These are phyloP conservation scores for Tolypocladium sp. DNA, from an alignment of 2,329 filamentous ascomycete species.

Conservation along the genomic window DNA sequence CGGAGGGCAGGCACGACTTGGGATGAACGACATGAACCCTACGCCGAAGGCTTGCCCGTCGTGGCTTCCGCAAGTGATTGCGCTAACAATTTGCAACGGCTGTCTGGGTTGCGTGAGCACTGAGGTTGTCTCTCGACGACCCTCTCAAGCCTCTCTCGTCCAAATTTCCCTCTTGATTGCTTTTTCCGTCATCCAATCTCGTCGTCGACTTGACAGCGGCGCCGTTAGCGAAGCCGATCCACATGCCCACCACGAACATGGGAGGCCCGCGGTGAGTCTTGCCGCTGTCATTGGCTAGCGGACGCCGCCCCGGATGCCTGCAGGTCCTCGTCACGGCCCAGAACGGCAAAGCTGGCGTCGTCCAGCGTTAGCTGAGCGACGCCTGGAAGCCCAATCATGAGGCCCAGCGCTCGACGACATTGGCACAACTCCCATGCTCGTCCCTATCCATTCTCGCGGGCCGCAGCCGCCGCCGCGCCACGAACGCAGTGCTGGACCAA, in stretches of 20 bases:
- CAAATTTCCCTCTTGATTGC: not conserved
- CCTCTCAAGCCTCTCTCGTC: not conserved
- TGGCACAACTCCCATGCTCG: not conserved
- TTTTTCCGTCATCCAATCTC: not conserved
- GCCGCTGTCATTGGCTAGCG: not conserved
- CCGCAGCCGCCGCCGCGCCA: not conserved
- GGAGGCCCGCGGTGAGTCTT: not conserved
- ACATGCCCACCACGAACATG: not conserved
- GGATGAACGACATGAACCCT: not conserved
- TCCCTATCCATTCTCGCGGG: not conserved
- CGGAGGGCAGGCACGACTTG: not conserved
- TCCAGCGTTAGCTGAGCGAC: constrained; percentile 1
- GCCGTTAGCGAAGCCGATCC: not conserved
- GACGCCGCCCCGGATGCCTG: not conserved
- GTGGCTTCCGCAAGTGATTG: not conserved
- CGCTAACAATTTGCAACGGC: not conserved
- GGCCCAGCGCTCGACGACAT: not conserved
- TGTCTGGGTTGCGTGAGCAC: not conserved
- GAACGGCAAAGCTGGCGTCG: not conserved
- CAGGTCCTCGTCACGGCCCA: not conserved
- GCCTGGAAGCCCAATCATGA: not conserved
- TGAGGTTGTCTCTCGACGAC: not conserved
- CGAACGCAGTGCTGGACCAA: not conserved
- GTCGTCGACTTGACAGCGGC: not conserved
- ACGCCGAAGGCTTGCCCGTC: not conserved